Evolutionary conservation across 179 eudicot species (phyloP), one percentile per base, ranked within the genome.

Genomic region (Silene noctiflora): DNA sequence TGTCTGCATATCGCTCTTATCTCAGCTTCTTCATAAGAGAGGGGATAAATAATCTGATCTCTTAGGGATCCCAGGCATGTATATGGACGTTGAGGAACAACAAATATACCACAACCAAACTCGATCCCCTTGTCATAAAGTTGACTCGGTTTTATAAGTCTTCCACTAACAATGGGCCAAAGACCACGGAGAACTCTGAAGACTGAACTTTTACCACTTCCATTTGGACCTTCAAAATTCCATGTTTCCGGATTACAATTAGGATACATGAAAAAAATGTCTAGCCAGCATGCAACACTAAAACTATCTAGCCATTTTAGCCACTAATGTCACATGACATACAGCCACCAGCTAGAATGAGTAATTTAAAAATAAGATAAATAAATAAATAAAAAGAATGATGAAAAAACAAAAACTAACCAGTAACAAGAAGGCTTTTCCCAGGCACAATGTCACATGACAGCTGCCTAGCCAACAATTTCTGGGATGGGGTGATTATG

Each of bases 171-270:
- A 65, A 86, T 85, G 24, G 97, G 98, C 97, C 98, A 94, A 72
- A 94, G 91, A 78, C 90, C 96, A 67, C 97, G 86, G 75, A 94
- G 97, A 80, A 87, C 97, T 83, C 98, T 87, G 86, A 94, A 94
- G 67, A 94, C 80, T 4, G 98, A 94, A 81, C 98, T 94, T 85
- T 94, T 94, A 58, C 98, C 98, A 85, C 98, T 94, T 59, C 98
- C 98, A 71, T 94, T 94, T 71, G 97, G 98, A 86, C 98, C 98
- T 94, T 82, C 71, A 77, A 72, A 77, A 82, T 21, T 39, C 46
- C 58, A n/a, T 16, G 27, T 75, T 17, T 46, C 71, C 68, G 84
- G 73, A 70, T 29, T 67, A 60, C 21, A 75, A 72, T 71, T 13
- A 71, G 39, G 14, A 71, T 5, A 51, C 11, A 48, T 24, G 22